phyloP scores from a whole-genome alignment of 164 flowering plant species.

The Vitis labrusca region DNA sequence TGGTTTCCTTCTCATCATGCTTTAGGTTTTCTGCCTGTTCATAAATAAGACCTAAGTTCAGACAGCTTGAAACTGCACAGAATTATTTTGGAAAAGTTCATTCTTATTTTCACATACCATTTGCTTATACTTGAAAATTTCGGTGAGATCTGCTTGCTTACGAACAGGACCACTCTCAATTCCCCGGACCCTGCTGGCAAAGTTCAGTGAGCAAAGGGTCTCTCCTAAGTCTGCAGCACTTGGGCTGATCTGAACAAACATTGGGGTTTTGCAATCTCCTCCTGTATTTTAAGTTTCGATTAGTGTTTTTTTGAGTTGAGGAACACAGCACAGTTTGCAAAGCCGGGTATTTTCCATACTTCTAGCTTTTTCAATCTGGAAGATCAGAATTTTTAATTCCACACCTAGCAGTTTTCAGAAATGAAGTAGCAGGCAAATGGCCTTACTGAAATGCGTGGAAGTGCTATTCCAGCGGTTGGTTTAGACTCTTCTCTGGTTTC shows the following conservation, averaged over 20 bases:
- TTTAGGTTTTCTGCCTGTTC: constrained; percentile 78
- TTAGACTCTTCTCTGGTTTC: no score
- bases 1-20: constrained; percentile 86
- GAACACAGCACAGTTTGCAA: background rate
- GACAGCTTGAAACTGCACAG: background rate
- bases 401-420: no score
- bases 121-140: constrained; percentile 76
- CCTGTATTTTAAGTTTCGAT: constrained; percentile 42
- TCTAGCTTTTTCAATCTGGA: no score
- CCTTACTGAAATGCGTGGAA: no score
- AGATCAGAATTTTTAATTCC: no score
- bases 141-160: constrained; percentile 66
- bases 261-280: constrained; percentile 90
- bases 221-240: constrained; percentile 70
- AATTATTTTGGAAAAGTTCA: background rate
- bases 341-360: no score
- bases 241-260: constrained; percentile 93
- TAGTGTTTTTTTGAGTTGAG: background rate
- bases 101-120: constrained; percentile 43
- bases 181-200: constrained; percentile 85
- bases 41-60: background rate
- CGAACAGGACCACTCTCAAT: constrained; percentile 85
- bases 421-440: no score
- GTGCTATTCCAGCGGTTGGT: no score
- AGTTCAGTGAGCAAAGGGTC: constrained; percentile 84